A percentile compares a stretch with the other conserved stretches of the same genome.
These are phyloP conservation scores for Saturnispora ahearnii DNA, from an alignment of 805 yeast species.

Conservation along the genomic window DNA sequence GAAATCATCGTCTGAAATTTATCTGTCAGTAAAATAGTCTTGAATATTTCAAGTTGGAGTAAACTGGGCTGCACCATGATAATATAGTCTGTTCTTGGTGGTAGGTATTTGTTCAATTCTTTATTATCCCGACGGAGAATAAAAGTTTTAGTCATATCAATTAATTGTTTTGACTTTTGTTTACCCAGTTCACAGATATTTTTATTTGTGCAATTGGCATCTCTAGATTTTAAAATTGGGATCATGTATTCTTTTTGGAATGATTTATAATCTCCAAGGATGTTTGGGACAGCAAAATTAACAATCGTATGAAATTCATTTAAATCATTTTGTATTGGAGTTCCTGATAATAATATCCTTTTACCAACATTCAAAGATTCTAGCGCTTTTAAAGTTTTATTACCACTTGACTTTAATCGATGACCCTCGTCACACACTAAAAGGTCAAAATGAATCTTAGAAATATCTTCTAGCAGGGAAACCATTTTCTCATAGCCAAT, in stretches of 20 bases:
- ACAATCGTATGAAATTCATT: conserved; percentile 72
- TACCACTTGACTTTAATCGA: conserved; percentile 64
- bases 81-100: conserved; percentile 67
- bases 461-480: conserved; percentile 42
- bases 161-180: conserved; percentile 52
- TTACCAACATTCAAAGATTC: conserved; percentile 44
- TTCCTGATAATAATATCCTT: conserved; percentile 60
- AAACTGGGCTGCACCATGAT: conserved; percentile 70
- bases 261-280: conserved; percentile 50
- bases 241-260: conserved; percentile 54
- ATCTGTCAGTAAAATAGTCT: conserved; percentile 35
- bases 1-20: conserved; percentile 27
- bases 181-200: conserved; percentile 48
- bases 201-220: conserved; percentile 45
- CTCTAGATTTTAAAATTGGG: conserved; percentile 71
- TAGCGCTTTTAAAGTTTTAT: conserved; percentile 61
- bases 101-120: conserved; percentile 46
- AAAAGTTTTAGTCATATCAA: conserved; percentile 54
- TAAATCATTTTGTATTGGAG: conserved; percentile 76
- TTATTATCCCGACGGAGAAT: conserved; percentile 65
- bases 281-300: conserved; percentile 78
- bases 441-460: conserved; percentile 45
- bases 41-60: conserved; percentile 48
- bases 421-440: conserved; percentile 95
- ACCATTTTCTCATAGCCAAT: conserved; percentile 81